phyloP scores from a whole-genome alignment of 23 red algal species.

The Gracilariopsis chorda region DNA sequence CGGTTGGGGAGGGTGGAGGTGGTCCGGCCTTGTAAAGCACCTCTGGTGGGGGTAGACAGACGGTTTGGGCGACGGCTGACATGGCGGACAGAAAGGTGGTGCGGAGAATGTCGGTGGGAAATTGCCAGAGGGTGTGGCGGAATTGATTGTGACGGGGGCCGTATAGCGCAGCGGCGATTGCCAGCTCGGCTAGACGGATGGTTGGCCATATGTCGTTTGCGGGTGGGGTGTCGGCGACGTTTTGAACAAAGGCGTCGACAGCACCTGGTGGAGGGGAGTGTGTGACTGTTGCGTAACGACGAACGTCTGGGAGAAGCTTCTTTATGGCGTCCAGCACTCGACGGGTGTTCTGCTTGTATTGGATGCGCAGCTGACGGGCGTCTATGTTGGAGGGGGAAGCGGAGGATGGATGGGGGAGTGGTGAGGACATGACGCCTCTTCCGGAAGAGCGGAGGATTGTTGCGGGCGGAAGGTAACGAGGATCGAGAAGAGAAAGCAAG shows the following conservation, averaged over 20 bases:
- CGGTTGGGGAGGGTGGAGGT: not conserved
- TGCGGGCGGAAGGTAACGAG: constrained; percentile 21
- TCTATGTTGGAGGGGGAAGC: not conserved
- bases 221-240: constrained; percentile 13
- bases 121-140: constrained; percentile 22
- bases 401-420: not conserved
- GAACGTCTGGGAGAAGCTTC: constrained; percentile 21
- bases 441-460: constrained; percentile 16
- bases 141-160: constrained; percentile 14
- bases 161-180: constrained; percentile 46
- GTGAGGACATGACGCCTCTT: constrained; percentile 28
- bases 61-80: constrained; percentile 30
- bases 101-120: constrained; percentile 36
- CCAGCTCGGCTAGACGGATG: constrained; percentile 32
- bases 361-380: constrained; percentile 33
- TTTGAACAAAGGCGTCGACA: not conserved
- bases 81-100: constrained; percentile 31
- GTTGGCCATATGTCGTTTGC: constrained; percentile 16
- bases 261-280: constrained; percentile 20
- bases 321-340: constrained; percentile 24
- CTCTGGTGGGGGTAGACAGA: constrained; percentile 24
- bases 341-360: constrained; percentile 53
- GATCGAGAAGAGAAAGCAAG: constrained; percentile 13
- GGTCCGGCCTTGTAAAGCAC: constrained; percentile 26
- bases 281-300: not conserved